Evolutionary conservation across 2,329 filamentous ascomycete genomes (phyloP).

Genomic region (Ceratocystis variospora): DNA sequence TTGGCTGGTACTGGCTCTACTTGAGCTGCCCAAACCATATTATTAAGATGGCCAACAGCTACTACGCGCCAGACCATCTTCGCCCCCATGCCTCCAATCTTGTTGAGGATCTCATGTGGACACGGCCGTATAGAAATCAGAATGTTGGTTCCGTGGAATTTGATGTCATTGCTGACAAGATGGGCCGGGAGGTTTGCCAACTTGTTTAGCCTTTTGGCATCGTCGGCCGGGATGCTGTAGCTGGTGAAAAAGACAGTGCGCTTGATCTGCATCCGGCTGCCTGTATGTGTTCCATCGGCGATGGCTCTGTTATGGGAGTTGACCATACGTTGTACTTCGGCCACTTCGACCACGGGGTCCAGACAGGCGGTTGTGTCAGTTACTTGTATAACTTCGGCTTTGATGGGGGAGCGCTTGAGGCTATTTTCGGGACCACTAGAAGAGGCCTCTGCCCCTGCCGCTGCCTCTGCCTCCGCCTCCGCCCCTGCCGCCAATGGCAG

Average conservation of each 20-base stretch:
- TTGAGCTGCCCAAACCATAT: conserved; percentile 75
- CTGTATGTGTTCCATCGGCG: conserved; percentile 23
- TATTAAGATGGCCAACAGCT: conserved; percentile 59
- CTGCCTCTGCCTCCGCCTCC: too few relatives aligned
- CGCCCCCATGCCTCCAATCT: conserved; percentile 73
- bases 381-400: conserved; percentile 74
- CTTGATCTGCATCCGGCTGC: conserved; percentile 52
- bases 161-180: conserved; percentile 56
- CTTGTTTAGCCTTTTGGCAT: conserved; percentile 57
- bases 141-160: conserved; percentile 76
- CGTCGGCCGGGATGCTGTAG: conserved; percentile 63
- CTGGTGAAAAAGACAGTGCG: conserved; percentile 85
- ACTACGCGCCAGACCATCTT: conserved; percentile 76
- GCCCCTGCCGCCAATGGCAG: conserved; percentile 21
- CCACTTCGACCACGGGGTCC: conserved; percentile 64
- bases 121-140: conserved; percentile 73
- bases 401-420: conserved; percentile 31
- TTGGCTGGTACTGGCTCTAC: conserved; percentile 58
- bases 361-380: conserved; percentile 59
- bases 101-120: conserved; percentile 57
- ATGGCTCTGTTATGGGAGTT: conserved; percentile 66
- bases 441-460: conserved; percentile 31
- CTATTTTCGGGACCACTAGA: conserved; percentile 38
- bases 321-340: conserved; percentile 77
- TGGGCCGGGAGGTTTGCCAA: conserved; percentile 52